phyloP scores from a whole-genome alignment of 192 early-diverging fungal species.

The Kappamyces sp. region DNA sequence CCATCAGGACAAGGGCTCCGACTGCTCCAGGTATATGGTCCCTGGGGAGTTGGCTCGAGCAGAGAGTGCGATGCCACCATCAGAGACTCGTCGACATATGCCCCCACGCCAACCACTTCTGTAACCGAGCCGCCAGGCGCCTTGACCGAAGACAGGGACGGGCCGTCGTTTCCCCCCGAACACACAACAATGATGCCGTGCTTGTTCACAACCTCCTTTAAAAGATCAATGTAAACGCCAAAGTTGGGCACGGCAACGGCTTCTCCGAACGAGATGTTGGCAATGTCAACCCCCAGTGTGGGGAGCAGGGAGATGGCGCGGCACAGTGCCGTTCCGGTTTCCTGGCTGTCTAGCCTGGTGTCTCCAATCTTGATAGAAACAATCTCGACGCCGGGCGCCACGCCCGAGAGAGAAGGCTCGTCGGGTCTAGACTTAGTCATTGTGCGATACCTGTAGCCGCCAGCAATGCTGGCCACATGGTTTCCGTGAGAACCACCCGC shows the following conservation, averaged over 20 bases:
- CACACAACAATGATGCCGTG: slow-evolving; percentile 78
- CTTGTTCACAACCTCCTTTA: slow-evolving; percentile 80
- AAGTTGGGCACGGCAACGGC: slow-evolving; percentile 51
- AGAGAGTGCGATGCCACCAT: slow-evolving; percentile 82
- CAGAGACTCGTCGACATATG: slow-evolving; percentile 78
- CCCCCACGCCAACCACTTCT: slow-evolving; percentile 85
- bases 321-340: slow-evolving; percentile 75
- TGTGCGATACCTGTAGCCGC: too few species aligned
- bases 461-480: slow-evolving; percentile 91
- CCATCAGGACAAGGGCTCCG: slow-evolving; percentile 85
- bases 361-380: slow-evolving; percentile 93
- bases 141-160: slow-evolving; percentile 75
- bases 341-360: slow-evolving; percentile 64
- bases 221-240: slow-evolving; percentile 76
- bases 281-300: slow-evolving; percentile 35
- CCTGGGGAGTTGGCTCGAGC: slow-evolving; percentile 69
- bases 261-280: slow-evolving; percentile 72
- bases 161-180: slow-evolving; percentile 89
- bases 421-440: too few species aligned
- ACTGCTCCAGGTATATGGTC: slow-evolving; percentile 82
- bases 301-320: slow-evolving; percentile 67
- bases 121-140: slow-evolving; percentile 64
- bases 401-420: slow-evolving; percentile 76
- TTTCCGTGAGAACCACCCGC: slow-evolving; percentile 77
- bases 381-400: slow-evolving; percentile 93